A percentile compares a stretch with the other conserved stretches of the same genome.
Conservation (phyloP, 331 rosid genomes). For the Pyracantha coccinea region DNA sequence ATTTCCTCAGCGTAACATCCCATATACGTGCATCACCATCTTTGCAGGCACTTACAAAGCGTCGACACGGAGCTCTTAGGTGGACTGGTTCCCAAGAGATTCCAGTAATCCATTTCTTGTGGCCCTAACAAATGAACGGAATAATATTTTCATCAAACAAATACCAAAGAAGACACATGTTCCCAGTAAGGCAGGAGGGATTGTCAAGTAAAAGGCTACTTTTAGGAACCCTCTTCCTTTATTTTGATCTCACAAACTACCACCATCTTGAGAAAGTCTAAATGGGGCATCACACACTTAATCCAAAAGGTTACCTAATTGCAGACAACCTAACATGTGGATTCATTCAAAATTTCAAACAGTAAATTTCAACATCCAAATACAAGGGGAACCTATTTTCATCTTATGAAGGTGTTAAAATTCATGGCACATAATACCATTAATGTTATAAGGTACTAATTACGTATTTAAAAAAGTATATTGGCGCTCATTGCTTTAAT, state of each 20-base stretch:
- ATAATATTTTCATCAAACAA: neutral
- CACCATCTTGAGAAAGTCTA: too few species aligned
- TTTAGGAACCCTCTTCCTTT: neutral
- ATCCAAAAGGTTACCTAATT: neutral
- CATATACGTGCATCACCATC: constrained; percentile 99
- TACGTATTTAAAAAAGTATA: neutral
- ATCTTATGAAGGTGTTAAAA: neutral
- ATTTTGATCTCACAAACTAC: neutral
- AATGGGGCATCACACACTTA: neutral
- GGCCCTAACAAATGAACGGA: constrained; percentile 48
- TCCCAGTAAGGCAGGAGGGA: neutral
- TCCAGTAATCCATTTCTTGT: constrained; percentile 94
- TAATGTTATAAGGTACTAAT: neutral
- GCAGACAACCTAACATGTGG: neutral
- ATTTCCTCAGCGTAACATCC: constrained; percentile 64
- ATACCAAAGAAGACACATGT: neutral
- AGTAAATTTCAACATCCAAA: neutral
- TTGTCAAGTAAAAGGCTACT: neutral
- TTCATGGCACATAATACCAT: neutral
- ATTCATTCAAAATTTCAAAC: neutral
- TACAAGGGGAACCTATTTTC: neutral
- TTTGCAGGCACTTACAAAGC: constrained; percentile 94
- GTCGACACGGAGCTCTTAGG: constrained; percentile 79
- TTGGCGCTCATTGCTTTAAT: neutral
- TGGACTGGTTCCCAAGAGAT: constrained; percentile 96